These are phyloP conservation scores for Terfezia claveryi DNA, from an alignment of 495 filamentous ascomycete genomes.

Conservation along the genomic window DNA sequence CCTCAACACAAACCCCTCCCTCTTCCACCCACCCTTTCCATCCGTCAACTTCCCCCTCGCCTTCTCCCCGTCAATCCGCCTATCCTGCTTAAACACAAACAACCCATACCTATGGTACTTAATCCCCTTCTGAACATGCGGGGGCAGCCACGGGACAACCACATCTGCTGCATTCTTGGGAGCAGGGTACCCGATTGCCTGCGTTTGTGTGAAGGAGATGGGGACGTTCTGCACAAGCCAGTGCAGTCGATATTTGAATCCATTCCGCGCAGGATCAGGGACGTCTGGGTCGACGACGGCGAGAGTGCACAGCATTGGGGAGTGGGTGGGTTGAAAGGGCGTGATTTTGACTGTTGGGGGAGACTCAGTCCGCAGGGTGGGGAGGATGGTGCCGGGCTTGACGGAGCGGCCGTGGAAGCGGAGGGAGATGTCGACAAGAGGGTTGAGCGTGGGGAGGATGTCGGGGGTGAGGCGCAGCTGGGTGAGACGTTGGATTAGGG, in stretches of 20 bases:
- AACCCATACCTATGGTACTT: slow-evolving; percentile 76
- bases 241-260: slow-evolving; percentile 60
- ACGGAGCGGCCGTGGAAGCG: slow-evolving; percentile 47
- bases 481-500: slow-evolving; percentile 67
- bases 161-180: slow-evolving; percentile 31
- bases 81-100: slow-evolving; percentile 60
- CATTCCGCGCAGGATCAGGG: slow-evolving; percentile 52
- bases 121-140: slow-evolving; percentile 67
- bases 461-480: slow-evolving; percentile 88
- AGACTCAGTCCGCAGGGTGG: slow-evolving; percentile 42
- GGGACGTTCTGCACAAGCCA: slow-evolving; percentile 49
- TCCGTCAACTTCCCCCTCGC: slow-evolving; percentile 27
- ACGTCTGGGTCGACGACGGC: slow-evolving; percentile 82
- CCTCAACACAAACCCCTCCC: slow-evolving; percentile 51
- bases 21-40: slow-evolving; percentile 2
- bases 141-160: slow-evolving; percentile 61
- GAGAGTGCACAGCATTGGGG: slow-evolving; percentile 47
- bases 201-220: slow-evolving; percentile 27
- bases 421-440: slow-evolving; percentile 52
- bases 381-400: slow-evolving; percentile 55
- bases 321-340: slow-evolving; percentile 53
- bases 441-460: slow-evolving; percentile 65
- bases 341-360: slow-evolving; percentile 61
- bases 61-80: slow-evolving; percentile 34
- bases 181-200: slow-evolving; percentile 27